A percentile compares a stretch with the other conserved stretches of the same genome.
These are phyloP conservation scores for Serendipita vermifera DNA, from an alignment of 768 basidiomycete genomes.

Conservation along the genomic window DNA sequence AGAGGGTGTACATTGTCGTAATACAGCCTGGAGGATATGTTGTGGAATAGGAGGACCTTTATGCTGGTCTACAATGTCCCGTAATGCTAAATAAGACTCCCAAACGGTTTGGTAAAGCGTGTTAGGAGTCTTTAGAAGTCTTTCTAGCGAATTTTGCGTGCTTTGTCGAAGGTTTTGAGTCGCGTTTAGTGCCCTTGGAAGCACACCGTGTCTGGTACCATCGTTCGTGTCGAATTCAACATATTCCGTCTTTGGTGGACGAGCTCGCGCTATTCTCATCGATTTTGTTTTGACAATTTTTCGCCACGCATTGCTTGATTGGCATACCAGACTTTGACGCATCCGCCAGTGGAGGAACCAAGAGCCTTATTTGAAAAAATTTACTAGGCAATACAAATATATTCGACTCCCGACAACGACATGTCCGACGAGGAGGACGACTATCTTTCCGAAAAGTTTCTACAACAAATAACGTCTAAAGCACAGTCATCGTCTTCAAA, in stretches of 20 bases:
- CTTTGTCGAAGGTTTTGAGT: not conserved
- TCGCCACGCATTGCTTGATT: not conserved
- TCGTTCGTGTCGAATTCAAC: not conserved
- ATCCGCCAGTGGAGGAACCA: not conserved
- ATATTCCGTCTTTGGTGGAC: not conserved
- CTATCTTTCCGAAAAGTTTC: slow-evolving; percentile 81
- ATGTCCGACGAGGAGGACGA: slow-evolving; percentile 75
- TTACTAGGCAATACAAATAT: not conserved
- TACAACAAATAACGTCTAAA: slow-evolving; percentile 28
- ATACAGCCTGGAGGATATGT: not conserved
- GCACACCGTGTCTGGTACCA: not conserved
- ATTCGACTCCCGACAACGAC: slow-evolving; percentile 5
- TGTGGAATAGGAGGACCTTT: not conserved
- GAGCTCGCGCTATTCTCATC: not conserved
- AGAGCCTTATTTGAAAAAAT: not conserved
- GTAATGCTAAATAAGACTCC: not conserved
- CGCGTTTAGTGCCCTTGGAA: not conserved
- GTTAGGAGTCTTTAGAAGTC: not conserved
- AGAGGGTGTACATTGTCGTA: not conserved
- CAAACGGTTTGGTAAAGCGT: not conserved
- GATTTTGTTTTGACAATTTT: not conserved
- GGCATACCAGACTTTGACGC: not conserved
- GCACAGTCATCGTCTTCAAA: slow-evolving; percentile 24
- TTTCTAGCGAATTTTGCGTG: not conserved
- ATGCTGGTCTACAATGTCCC: not conserved